phyloP scores from a whole-genome alignment of 192 early-diverging fungal species.

The Cladochytrium replicatum region DNA sequence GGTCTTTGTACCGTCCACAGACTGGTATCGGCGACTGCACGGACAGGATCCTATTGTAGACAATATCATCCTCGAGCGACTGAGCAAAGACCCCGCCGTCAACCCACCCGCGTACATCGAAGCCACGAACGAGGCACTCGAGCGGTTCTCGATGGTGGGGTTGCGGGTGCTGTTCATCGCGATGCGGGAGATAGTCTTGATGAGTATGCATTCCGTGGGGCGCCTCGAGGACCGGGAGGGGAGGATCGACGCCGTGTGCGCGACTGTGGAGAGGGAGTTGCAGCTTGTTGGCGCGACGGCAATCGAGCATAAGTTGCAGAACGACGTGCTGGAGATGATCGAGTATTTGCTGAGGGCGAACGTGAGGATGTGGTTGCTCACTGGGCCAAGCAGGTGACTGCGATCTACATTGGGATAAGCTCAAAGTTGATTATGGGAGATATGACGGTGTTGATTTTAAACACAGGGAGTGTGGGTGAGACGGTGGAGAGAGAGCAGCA shows the following conservation, averaged over 20 bases:
- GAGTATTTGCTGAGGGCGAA: conserved; percentile 37
- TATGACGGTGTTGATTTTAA: conserved; percentile 36
- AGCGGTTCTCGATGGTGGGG: conserved; percentile 45
- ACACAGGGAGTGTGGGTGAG: conserved; percentile 15
- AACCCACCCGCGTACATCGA: conserved; percentile 12
- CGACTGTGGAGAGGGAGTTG: conserved; percentile 36
- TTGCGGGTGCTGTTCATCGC: conserved; percentile 75
- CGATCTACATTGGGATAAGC: conserved; percentile 49
- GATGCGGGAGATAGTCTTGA: conserved; percentile 54
- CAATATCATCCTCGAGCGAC: conserved; percentile 67
- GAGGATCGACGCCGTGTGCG: conserved; percentile 28
- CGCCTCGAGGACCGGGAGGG: conserved; percentile 52
- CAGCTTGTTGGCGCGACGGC: conserved; percentile 43
- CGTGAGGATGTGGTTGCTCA: conserved; percentile 51
- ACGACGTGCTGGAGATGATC: conserved; percentile 51
- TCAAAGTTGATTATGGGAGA: conserved; percentile 38
- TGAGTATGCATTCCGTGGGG: too few relatives aligned
- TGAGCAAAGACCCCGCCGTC: conserved; percentile 23
- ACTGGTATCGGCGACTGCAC: too few relatives aligned
- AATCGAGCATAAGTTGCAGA: conserved; percentile 52
- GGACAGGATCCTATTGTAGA: too few relatives aligned
- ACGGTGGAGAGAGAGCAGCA: conserved; percentile 17
- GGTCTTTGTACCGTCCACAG: conserved; percentile 70
- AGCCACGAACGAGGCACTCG: conserved; percentile 21
- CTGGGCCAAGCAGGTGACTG: conserved; percentile 56